These are phyloP conservation scores for Lentinula edodes DNA, from an alignment of 768 basidiomycete genomes.

Conservation along the genomic window DNA sequence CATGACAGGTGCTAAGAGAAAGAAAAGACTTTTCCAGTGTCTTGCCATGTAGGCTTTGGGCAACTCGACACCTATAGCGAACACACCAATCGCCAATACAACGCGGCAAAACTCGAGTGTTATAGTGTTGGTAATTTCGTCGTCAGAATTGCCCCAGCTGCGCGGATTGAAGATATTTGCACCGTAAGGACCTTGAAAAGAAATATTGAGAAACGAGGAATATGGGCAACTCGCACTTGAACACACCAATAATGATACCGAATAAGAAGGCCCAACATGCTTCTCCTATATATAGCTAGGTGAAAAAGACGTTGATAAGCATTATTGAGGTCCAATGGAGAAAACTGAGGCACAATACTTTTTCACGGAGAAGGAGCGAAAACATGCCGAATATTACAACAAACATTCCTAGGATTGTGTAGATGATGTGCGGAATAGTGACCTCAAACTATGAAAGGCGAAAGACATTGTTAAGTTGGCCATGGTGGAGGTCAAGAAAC, in stretches of 20 bases:
- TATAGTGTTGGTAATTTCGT: conserved; percentile 58
- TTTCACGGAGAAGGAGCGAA: conserved; percentile 86
- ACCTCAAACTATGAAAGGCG: conserved; percentile 33
- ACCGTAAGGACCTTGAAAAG: conserved; percentile 66
- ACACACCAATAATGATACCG: conserved; percentile 78
- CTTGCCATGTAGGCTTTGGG: conserved; percentile 84
- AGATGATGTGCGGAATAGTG: conserved; percentile 54
- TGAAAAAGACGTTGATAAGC: background rate
- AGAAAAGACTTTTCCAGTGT: conserved; percentile 90
- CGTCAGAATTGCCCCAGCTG: conserved; percentile 54
- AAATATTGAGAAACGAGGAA: conserved; percentile 3
- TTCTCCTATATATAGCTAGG: conserved; percentile 87
- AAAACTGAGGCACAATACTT: conserved; percentile 31
- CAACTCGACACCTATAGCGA: conserved; percentile 96
- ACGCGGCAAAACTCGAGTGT: conserved; percentile 90
- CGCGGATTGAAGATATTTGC: conserved; percentile 79
- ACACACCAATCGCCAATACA: conserved; percentile 93
- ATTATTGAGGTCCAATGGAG: background rate
- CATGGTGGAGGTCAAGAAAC: background rate
- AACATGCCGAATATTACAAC: conserved; percentile 89
- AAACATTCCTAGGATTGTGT: conserved; percentile 64
- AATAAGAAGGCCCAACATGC: conserved; percentile 94
- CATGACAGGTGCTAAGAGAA: conserved; percentile 80
- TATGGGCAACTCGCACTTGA: background rate
- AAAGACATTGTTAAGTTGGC: background rate